These are phyloP conservation scores for Macrophomina pseudophaseolina DNA, from an alignment of 2,329 filamentous ascomycete species.

Conservation along the genomic window DNA sequence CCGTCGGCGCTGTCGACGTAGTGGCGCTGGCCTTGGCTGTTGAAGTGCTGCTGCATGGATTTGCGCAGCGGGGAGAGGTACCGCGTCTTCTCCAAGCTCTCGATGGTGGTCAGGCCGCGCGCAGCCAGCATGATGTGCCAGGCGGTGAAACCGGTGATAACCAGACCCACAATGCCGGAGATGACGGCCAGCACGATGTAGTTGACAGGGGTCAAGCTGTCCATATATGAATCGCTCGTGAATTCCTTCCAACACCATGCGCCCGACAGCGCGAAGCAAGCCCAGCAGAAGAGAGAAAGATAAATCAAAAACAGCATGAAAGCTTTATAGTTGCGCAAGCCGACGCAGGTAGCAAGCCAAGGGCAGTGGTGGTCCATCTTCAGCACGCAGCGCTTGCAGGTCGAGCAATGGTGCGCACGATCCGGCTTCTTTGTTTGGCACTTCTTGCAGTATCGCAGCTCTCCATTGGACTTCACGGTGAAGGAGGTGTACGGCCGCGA, in stretches of 20 bases:
- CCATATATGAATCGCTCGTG: slow-evolving; percentile 70
- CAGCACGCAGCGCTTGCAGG: slow-evolving; percentile 89
- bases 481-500: slow-evolving; percentile 70
- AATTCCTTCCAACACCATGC: slow-evolving; percentile 88
- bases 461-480: slow-evolving; percentile 90
- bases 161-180: slow-evolving; percentile 87
- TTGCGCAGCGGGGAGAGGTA: slow-evolving; percentile 83
- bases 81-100: slow-evolving; percentile 92
- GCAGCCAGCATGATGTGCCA: slow-evolving; percentile 89
- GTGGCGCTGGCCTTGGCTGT: slow-evolving; percentile 46
- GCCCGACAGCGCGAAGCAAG: slow-evolving; percentile 76
- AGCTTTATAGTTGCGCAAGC: slow-evolving; percentile 91
- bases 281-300: slow-evolving; percentile 82
- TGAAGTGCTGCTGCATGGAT: slow-evolving; percentile 68
- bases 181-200: slow-evolving; percentile 87
- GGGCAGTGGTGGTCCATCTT: slow-evolving; percentile 99
- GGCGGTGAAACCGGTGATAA: slow-evolving; percentile 83
- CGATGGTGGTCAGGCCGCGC: slow-evolving; percentile 88
- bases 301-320: slow-evolving; percentile 94
- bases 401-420: slow-evolving; percentile 94
- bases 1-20: slow-evolving; percentile 39
- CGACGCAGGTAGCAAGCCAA: slow-evolving; percentile 95
- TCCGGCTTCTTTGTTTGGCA: slow-evolving; percentile 94
- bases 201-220: slow-evolving; percentile 84
- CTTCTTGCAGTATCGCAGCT: slow-evolving; percentile 93